phyloP scores from a whole-genome alignment of 139 green algal species.

The Tetradesmus lagerheimii region DNA sequence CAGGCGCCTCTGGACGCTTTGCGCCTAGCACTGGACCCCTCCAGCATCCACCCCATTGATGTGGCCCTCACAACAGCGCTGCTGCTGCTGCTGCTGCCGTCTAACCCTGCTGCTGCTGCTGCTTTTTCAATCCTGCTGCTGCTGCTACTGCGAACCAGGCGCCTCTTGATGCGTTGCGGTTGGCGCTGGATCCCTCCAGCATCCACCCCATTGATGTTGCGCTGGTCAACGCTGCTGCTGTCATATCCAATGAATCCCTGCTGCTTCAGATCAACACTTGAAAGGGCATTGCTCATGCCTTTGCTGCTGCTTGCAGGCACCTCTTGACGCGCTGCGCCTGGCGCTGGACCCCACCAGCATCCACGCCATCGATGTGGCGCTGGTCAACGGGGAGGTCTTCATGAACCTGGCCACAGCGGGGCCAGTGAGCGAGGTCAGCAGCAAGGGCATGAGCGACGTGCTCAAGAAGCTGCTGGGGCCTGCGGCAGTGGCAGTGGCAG shows the following conservation, averaged over 20 bases:
- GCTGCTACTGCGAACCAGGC: conserved; percentile 38
- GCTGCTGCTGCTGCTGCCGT: conserved; percentile 1
- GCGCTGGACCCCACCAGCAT: conserved; percentile 34
- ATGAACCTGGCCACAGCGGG: conserved; percentile 42
- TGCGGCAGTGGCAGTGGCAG: conserved; percentile 30
- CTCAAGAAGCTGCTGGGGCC: conserved; percentile 50
- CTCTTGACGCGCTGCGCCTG: conserved; percentile 50
- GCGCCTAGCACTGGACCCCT: too few species aligned
- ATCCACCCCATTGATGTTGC: conserved; percentile 54
- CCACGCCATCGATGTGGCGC: conserved; percentile 52
- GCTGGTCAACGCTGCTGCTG: conserved; percentile 35
- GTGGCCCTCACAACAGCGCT: background rate
- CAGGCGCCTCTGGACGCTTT: too few species aligned
- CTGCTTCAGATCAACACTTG: background rate
- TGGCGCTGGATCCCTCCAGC: conserved; percentile 47
- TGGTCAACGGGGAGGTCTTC: conserved; percentile 55
- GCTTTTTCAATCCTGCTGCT: too few species aligned
- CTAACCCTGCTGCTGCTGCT: conserved; percentile 14
- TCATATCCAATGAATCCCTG: background rate
- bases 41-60: too few species aligned
- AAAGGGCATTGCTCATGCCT: background rate
- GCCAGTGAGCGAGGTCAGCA: conserved; percentile 44
- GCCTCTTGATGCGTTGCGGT: conserved; percentile 50
- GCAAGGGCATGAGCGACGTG: conserved; percentile 42
- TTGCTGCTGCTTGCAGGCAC: conserved; percentile 38